Conservation (phyloP, 2,329 filamentous ascomycete genomes). For the Fusarium gaditjirri region DNA sequence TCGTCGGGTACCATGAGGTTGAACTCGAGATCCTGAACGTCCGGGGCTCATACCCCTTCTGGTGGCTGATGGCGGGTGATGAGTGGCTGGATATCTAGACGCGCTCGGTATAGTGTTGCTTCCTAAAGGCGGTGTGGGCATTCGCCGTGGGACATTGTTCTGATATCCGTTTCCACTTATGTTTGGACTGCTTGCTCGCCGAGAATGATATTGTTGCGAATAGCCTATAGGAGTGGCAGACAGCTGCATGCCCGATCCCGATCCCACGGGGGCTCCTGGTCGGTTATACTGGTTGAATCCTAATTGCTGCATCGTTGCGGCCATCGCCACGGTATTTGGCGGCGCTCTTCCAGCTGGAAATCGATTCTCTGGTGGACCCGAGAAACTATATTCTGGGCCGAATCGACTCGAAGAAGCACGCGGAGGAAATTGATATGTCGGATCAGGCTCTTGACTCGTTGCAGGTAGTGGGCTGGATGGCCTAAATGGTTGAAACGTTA, state of each 20-base stretch:
- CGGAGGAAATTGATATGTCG: not conserved
- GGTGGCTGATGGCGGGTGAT: not conserved
- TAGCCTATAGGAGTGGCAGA: not conserved
- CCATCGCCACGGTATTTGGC: too few relatives aligned
- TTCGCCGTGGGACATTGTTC: too few relatives aligned
- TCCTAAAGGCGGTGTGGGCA: not conserved
- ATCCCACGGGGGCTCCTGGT: too few relatives aligned
- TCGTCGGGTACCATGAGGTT: not conserved
- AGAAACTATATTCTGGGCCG: too few relatives aligned
- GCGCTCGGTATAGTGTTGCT: too few relatives aligned
- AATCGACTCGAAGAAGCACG: not conserved
- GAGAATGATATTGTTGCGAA: not conserved
- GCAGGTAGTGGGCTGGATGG: not conserved
- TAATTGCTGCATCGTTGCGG: too few relatives aligned
- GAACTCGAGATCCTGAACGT: not conserved
- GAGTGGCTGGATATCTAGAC: rapidly evolving
- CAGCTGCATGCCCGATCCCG: rapidly evolving
- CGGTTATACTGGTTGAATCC: not conserved
- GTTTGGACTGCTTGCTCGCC: not conserved
- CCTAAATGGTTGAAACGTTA: not conserved
- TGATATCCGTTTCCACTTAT: not conserved
- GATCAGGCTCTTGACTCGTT: not conserved
- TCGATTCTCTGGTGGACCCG: too few relatives aligned
- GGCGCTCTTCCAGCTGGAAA: too few relatives aligned
- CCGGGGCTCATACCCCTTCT: not conserved